Percentiles rank a stretch among this genome's conserved stretches.
phyloP scores from a whole-genome alignment of 768 basidiomycete species.

The Suillus occidentalis region DNA sequence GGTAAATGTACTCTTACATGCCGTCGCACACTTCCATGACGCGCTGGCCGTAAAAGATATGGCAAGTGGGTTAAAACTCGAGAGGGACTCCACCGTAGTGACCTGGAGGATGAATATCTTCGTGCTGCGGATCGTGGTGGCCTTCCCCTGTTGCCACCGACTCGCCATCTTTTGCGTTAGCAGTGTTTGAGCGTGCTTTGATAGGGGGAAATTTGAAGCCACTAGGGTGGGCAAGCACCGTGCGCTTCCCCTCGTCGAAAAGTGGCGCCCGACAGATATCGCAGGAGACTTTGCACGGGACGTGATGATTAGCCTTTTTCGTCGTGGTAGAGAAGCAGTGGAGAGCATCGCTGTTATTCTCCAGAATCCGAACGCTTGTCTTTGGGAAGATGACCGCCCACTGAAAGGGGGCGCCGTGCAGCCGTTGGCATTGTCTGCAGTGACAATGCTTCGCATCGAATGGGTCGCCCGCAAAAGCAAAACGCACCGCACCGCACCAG shows the following conservation, averaged over 20 bases:
- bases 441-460: constrained; percentile 36
- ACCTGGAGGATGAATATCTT: constrained; percentile 1
- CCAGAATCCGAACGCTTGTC: constrained; percentile 32
- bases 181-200: background rate
- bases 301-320: constrained; percentile 19
- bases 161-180: background rate
- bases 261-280: constrained; percentile 31
- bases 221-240: constrained; percentile 31
- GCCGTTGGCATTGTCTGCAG: constrained; percentile 30
- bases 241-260: constrained; percentile 35
- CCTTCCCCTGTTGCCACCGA: background rate
- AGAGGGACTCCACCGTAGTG: constrained; percentile 2
- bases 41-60: constrained; percentile 7
- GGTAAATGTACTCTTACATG: background rate
- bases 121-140: background rate
- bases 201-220: constrained; percentile 26
- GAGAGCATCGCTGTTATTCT: constrained; percentile 27
- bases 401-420: constrained; percentile 35
- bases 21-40: constrained; percentile 10
- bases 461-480: constrained; percentile 33
- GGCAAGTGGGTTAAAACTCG: constrained; percentile 9
- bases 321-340: constrained; percentile 33
- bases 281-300: constrained; percentile 36
- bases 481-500: constrained; percentile 32
- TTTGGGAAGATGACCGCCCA: constrained; percentile 38